phyloP scores from a whole-genome alignment of 495 filamentous ascomycete species.

The Pyrenula massariospora region DNA sequence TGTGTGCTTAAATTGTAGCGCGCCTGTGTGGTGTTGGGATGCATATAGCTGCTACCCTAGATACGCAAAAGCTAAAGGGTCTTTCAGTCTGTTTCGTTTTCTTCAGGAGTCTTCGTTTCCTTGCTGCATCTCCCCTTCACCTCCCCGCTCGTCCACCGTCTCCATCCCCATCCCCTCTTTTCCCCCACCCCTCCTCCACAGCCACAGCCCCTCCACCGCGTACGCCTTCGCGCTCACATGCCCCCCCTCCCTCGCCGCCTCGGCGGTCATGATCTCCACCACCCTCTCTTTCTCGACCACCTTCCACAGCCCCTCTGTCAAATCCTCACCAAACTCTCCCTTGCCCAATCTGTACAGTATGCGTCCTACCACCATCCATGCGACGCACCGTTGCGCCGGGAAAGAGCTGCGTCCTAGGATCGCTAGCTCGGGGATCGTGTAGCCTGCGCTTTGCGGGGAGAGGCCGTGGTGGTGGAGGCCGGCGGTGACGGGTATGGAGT shows the following conservation, averaged over 20 bases:
- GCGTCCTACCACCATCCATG: constrained; percentile 81
- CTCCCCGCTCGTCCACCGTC: no score
- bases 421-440: constrained; percentile 83
- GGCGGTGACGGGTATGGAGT: constrained; percentile 56
- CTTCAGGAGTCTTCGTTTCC: no score
- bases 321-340: constrained; percentile 55
- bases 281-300: constrained; percentile 68
- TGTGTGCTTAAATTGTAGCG: no score
- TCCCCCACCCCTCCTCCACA: constrained; percentile 74
- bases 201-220: constrained; percentile 85
- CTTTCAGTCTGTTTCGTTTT: no score
- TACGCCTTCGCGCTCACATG: constrained; percentile 61
- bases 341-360: constrained; percentile 72
- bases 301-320: constrained; percentile 57
- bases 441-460: constrained; percentile 86
- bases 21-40: no score
- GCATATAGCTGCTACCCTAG: no score
- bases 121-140: no score
- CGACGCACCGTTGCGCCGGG: constrained; percentile 77
- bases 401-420: constrained; percentile 71
- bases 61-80: no score
- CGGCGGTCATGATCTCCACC: constrained; percentile 57
- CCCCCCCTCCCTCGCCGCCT: constrained; percentile 43
- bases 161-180: constrained; percentile 32
- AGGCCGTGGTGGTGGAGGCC: constrained; percentile 92